Evolutionary conservation across 1,284 basidiomycete species (phyloP).

Genomic region (Ceratobasidium sp.): DNA sequence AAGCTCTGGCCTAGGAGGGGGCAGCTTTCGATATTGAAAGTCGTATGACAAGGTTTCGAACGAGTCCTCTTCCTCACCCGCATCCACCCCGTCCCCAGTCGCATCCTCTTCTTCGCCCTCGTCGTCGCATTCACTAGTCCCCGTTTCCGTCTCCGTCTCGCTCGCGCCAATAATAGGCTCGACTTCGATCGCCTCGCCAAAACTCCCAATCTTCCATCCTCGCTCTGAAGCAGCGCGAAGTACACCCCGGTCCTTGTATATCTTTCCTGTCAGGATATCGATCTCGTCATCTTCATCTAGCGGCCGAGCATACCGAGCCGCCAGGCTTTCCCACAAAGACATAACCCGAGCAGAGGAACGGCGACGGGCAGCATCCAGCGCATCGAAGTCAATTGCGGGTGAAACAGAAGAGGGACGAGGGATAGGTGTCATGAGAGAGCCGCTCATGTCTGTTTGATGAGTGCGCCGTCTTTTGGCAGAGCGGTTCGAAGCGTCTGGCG

Average conservation of each 20-base stretch:
- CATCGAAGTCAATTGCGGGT: slow-evolving; percentile 17
- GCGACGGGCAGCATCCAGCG: slow-evolving; percentile 45
- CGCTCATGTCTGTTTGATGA: background rate
- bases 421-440: slow-evolving; percentile 6
- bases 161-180: slow-evolving; percentile 24
- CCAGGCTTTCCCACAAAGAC: slow-evolving; percentile 49
- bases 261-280: slow-evolving; percentile 48
- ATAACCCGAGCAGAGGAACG: slow-evolving; percentile 48
- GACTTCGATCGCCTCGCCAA: slow-evolving; percentile 38
- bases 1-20: slow-evolving; percentile 42
- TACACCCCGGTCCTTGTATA: slow-evolving; percentile 48
- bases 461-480: slow-evolving; percentile 37
- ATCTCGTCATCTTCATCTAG: slow-evolving; percentile 50
- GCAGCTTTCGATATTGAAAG: slow-evolving; percentile 19
- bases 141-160: slow-evolving; percentile 41
- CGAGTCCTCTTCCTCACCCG: slow-evolving; percentile 41
- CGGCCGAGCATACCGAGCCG: slow-evolving; percentile 47
- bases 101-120: slow-evolving; percentile 36
- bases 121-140: slow-evolving; percentile 34
- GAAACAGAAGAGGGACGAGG: slow-evolving; percentile 20
- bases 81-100: slow-evolving; percentile 23
- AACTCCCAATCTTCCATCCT: slow-evolving; percentile 42
- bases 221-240: slow-evolving; percentile 40
- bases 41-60: slow-evolving; percentile 29
- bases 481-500: background rate